Percentiles rank a stretch among this genome's conserved stretches.
Conservation (phyloP, 2,329 filamentous ascomycete genomes). For the Corinectria fuckeliana region DNA sequence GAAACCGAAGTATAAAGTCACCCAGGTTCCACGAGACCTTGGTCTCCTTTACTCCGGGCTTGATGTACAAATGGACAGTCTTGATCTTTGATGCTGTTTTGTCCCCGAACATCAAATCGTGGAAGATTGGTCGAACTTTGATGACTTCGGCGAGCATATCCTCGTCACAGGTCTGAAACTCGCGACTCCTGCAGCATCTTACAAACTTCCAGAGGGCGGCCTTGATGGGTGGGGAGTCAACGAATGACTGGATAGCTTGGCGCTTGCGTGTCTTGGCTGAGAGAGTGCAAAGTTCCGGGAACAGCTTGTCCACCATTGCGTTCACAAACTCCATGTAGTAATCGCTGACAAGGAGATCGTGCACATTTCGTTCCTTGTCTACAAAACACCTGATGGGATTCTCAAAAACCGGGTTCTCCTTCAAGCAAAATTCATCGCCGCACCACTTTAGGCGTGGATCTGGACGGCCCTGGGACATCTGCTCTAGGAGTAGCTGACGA, state of each 20-base stretch:
- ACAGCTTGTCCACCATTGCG: constrained; percentile 19
- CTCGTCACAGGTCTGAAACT: neutral
- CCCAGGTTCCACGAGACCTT: constrained; percentile 10
- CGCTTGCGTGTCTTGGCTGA: constrained; percentile 20
- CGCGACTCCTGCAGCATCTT: neutral
- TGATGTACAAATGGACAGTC: constrained; percentile 22
- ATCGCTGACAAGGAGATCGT: constrained; percentile 10
- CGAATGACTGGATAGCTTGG: constrained; percentile 30
- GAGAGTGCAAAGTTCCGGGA: constrained; percentile 10
- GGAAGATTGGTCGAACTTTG: constrained; percentile 16
- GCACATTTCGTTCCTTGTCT: constrained; percentile 10
- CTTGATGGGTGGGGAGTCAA: constrained; percentile 36
- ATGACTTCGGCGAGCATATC: constrained; percentile 17
- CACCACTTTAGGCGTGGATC: constrained; percentile 26
- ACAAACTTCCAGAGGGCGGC: constrained; percentile 32
- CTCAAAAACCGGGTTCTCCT: constrained; percentile 16
- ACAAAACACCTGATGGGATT: constrained; percentile 11
- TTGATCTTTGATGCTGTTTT: constrained; percentile 8
- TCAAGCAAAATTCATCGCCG: constrained; percentile 18
- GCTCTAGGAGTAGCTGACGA: constrained; percentile 10
- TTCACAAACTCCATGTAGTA: constrained; percentile 32
- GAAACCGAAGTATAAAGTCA: constrained; percentile 33
- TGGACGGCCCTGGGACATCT: constrained; percentile 31
- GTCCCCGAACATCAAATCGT: constrained; percentile 27
- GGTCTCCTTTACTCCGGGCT: neutral